phyloP scores from a whole-genome alignment of 2,329 filamentous ascomycete genomes.

The Didymella arachidicola region DNA sequence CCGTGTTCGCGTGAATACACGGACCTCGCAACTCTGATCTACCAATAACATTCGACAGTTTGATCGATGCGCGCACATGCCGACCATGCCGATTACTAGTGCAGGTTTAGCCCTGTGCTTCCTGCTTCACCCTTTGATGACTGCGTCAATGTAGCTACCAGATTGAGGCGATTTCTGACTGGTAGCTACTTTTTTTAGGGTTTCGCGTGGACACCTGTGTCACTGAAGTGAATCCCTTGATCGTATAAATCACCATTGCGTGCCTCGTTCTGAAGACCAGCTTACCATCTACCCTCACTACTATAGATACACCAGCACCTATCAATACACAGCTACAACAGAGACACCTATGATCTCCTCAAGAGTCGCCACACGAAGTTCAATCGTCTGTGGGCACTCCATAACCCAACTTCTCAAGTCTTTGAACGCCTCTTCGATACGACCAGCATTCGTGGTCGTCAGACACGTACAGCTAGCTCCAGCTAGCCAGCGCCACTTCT shows the following conservation, averaged over 20 bases:
- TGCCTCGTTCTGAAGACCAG: conserved; percentile 30
- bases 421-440: conserved; percentile 46
- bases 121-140: conserved; percentile 36
- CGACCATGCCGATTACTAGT: conserved; percentile 20
- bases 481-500: conserved; percentile 50
- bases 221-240: conserved; percentile 19
- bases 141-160: conserved; percentile 17
- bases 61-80: conserved; percentile 10
- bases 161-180: conserved; percentile 5
- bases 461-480: conserved; percentile 35
- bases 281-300: conserved; percentile 26
- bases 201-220: conserved; percentile 27
- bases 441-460: conserved; percentile 46
- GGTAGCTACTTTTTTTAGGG: conserved; percentile 20
- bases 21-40: conserved; percentile 8
- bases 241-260: conserved; percentile 39
- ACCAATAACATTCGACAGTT: conserved; percentile 1
- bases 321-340: conserved; percentile 18
- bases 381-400: conserved; percentile 47
- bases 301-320: conserved; percentile 13
- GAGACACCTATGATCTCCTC: conserved; percentile 41
- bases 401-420: conserved; percentile 50
- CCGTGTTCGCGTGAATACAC: not conserved
- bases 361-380: conserved; percentile 32
- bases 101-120: conserved; percentile 14